Evolutionary conservation across 208 protist species (phyloP), one percentile per base, ranked within the genome.

Genomic region (Wallacemonas sp.): DNA sequence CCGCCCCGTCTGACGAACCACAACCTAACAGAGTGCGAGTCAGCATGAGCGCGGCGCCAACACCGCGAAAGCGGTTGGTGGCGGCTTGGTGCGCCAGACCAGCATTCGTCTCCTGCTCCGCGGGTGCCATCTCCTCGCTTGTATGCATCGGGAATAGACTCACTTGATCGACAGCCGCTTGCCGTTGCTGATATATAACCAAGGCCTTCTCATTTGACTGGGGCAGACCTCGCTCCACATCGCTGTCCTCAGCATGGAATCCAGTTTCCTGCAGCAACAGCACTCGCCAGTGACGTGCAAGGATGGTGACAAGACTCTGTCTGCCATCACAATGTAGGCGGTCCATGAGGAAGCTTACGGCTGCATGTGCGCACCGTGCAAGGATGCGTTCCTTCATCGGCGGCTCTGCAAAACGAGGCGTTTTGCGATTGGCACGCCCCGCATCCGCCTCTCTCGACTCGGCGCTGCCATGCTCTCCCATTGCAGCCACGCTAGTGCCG

Each of bases 201-300:
- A 64, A 15, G 8, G 31, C 59, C 59, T 62, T 62, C 9, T 42
- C 19, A 17, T 30, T 9, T 3, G 19, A 33, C 30, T 6, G 31
- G 21, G 27, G 5, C 21, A 42, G n/a, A 4, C 55, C 55, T 11
- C 36, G 55, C 21, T 64, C 59, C 11, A 24, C 36, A 42, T 64
- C 59, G 15, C 22, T 19, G 17, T 58, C 51, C 0, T 58, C 51
- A 15, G 30, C 51, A 12, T 15, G n/a, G 6, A n/a, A n/a, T 2
- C 51, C 51, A 2, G 3, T 31, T 4, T 8, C 17, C 3, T 4
- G 19, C 1, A 58, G 26, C 30, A 58, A 19, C 2, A n/a, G 26
- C 3, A 6, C 22, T 5, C 51, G 51, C 51, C 51, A 58, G 51
- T 58, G 51, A n/a, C 51, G 51, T 42, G 51, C 14, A 2, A 58